These are phyloP conservation scores for Dendrobium catenatum DNA, from an alignment of 106 monocot species.

Conservation along the genomic window DNA sequence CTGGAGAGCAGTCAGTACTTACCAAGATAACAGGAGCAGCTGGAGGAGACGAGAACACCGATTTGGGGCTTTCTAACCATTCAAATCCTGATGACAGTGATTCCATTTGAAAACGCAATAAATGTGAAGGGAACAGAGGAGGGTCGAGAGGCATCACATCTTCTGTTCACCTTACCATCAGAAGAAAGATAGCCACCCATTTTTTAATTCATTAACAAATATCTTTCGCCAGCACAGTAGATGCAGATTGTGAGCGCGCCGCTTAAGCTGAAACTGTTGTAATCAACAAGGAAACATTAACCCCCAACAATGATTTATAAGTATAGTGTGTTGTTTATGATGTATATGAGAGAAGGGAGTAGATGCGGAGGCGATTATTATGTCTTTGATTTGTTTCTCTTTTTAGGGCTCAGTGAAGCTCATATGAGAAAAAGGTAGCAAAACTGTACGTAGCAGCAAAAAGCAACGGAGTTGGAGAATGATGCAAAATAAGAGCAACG, in stretches of 20 bases:
- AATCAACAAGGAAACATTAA: background rate
- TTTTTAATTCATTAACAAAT: constrained; percentile 3
- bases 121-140: constrained; percentile 8
- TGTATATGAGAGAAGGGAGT: background rate
- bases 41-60: constrained; percentile 3
- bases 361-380: background rate
- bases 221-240: background rate
- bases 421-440: background rate
- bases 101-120: constrained; percentile 15
- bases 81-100: constrained; percentile 13
- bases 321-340: background rate
- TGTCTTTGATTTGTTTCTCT: background rate
- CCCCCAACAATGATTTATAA: background rate
- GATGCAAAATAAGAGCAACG: background rate
- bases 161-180: constrained; percentile 4
- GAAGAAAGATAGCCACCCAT: constrained; percentile 7
- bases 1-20: constrained; percentile 5
- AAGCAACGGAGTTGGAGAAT: background rate
- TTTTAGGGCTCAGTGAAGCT: background rate
- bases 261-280: background rate
- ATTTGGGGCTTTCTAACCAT: constrained; percentile 6
- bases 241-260: background rate
- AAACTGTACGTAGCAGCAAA: background rate
- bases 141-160: constrained; percentile 1
- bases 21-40: constrained; percentile 1